A percentile compares a stretch with the other conserved stretches of the same genome.
Evolutionary conservation across 345 rosid genomes (phyloP).

Genomic region (Zanthoxylum bungeanum): DNA sequence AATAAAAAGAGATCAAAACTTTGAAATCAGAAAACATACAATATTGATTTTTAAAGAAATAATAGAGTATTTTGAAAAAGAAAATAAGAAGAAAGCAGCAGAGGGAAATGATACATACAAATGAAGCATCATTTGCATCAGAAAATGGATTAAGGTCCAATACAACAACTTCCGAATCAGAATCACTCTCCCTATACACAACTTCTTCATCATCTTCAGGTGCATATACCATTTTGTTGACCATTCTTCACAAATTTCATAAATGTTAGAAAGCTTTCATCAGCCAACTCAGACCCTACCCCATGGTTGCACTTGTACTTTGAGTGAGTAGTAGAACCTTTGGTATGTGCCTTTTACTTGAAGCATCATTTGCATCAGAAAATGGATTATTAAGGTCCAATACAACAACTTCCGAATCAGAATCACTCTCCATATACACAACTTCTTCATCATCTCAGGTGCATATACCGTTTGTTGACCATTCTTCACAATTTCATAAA

Average conservation of each 20-base stretch:
- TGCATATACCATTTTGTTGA: neutral
- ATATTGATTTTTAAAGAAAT: neutral
- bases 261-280: too few species aligned
- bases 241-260: slow-evolving; percentile 18
- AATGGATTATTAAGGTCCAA: too few species aligned
- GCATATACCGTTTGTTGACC: too few species aligned
- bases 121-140: slow-evolving; percentile 29
- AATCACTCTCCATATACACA: too few species aligned
- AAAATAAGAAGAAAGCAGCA: neutral
- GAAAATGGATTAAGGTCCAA: slow-evolving; percentile 32
- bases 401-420: too few species aligned
- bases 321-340: too few species aligned
- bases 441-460: too few species aligned
- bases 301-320: too few species aligned
- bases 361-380: too few species aligned
- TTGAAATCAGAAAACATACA: slow-evolving; percentile 20
- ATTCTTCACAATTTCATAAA: too few species aligned
- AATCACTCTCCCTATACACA: slow-evolving; percentile 22
- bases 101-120: slow-evolving; percentile 28
- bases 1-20: neutral
- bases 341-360: too few species aligned
- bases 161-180: slow-evolving; percentile 47
- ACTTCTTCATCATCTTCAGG: slow-evolving; percentile 23
- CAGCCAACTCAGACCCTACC: too few species aligned
- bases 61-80: neutral